Evolutionary conservation across 192 early-diverging fungal species (phyloP), one percentile per base, ranked within the genome.

Genomic region (Dimargaris verticillata): DNA sequence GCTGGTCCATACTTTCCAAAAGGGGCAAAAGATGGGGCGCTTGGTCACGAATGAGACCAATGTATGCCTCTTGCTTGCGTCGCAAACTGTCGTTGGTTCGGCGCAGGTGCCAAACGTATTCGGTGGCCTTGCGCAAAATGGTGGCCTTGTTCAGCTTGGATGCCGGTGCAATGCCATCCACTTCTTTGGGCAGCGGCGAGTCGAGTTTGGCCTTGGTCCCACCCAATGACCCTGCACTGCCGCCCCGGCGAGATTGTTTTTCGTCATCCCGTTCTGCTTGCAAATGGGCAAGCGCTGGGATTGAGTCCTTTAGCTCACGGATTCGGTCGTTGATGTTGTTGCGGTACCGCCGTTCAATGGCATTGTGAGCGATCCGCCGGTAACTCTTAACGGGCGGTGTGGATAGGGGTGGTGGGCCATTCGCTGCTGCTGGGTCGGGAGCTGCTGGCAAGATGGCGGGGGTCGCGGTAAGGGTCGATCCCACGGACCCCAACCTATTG

Each of bases 271-370:
- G 79, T 28, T 65, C 69, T 10, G 73, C 52, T 49, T 38, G 54
- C 18, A 2, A 46, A 58, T 83, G 71, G 22, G 77, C 72, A 11
- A 97, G 73, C 0, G 91, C 89, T 3, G 93, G 93, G 15, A 97
- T 88, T 0, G 85, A 81, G 60, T 82, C 80, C 59, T 85, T 86
- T 14, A 97, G 76, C 45, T 95, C 91, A 44, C 80, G 73, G 46
- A 97, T 95, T 24, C 93, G 81, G 63, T 95, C 88, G 75, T 97
- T 97, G 67, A 97, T 91, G 76, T 97, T 97, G 72, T 93, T 94
- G 58, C 93, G 80, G 70, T 97, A 97, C 48, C 88, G 79, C 28
- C 86, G 80, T 69, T 97, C 93, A 33, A 97, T 93, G 2, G 90
- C 92, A 62, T 95, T 97, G 69, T 97, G 93, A 1, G 92, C 89